phyloP scores from a whole-genome alignment of 169 alveolate species.

The Plasmodium billcollinsi region DNA sequence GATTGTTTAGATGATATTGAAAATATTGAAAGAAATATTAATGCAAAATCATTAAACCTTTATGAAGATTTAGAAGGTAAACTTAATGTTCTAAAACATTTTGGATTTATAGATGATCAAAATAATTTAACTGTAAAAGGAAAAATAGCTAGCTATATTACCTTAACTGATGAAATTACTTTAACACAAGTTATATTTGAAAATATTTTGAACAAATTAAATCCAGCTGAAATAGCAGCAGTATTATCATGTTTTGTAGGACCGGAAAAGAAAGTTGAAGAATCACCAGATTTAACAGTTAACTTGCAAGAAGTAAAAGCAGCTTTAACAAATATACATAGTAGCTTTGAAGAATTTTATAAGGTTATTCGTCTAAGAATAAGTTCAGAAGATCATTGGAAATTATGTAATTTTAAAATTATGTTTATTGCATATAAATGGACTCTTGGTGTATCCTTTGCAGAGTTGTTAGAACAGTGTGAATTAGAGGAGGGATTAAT shows the following conservation, averaged over 20 bases:
- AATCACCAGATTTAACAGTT: constrained; percentile 86
- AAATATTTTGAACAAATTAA: constrained; percentile 79
- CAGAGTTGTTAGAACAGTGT: constrained; percentile 83
- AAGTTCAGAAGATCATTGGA: constrained; percentile 83
- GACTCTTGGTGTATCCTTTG: constrained; percentile 86
- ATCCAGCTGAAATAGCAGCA: constrained; percentile 88
- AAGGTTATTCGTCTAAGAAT: constrained; percentile 76
- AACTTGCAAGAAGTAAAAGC: constrained; percentile 86
- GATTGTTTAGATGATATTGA: constrained; percentile 83
- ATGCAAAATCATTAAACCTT: constrained; percentile 87
- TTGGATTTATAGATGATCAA: constrained; percentile 86
- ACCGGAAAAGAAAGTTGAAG: constrained; percentile 85
- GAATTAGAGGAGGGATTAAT: constrained; percentile 94
- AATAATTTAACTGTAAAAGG: constrained; percentile 90
- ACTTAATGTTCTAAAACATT: constrained; percentile 86
- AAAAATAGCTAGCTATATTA: constrained; percentile 89
- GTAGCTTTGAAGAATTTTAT: constrained; percentile 78
- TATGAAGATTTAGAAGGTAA: constrained; percentile 88
- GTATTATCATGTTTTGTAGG: constrained; percentile 85
- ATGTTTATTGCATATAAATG: constrained; percentile 83
- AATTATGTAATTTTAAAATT: constrained; percentile 73
- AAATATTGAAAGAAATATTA: constrained; percentile 80
- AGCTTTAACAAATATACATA: constrained; percentile 79
- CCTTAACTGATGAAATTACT: constrained; percentile 90
- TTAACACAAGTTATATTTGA: constrained; percentile 87